Evolutionary conservation across 345 rosid species (phyloP).

Genomic region (Eucalyptus tenuipes): DNA sequence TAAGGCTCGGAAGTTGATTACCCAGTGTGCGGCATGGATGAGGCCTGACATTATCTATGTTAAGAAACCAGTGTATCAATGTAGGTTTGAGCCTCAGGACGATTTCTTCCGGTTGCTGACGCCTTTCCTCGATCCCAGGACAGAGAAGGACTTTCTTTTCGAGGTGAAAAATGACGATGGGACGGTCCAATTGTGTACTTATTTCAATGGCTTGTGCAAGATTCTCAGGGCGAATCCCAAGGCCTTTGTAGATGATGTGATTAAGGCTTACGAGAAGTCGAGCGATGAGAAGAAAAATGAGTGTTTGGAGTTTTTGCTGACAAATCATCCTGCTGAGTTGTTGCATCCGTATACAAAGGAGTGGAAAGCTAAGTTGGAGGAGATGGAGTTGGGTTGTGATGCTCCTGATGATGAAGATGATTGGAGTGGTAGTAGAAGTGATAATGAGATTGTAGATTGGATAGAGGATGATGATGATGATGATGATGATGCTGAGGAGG

Average conservation of each 20-base stretch:
- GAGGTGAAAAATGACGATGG: constrained; percentile 63
- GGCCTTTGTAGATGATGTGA: constrained; percentile 92
- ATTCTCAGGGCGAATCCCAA: constrained; percentile 67
- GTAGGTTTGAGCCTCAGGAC: constrained; percentile 86
- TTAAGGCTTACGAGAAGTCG: constrained; percentile 67
- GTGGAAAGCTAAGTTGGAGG: constrained; percentile 94
- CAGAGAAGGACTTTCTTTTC: constrained; percentile 43
- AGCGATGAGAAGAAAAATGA: constrained; percentile 60
- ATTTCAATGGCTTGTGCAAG: constrained; percentile 83
- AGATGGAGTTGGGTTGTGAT: constrained; percentile 93
- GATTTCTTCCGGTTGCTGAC: constrained; percentile 46
- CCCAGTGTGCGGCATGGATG: constrained; percentile 87
- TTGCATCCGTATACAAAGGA: constrained; percentile 88
- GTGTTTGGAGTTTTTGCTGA: constrained; percentile 71
- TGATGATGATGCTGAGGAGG: constrained; percentile 9
- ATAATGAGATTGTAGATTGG: constrained; percentile 2
- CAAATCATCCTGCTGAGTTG: constrained; percentile 58
- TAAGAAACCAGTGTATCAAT: constrained; percentile 83
- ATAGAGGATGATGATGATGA: constrained; percentile 16
- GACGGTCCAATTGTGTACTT: constrained; percentile 48
- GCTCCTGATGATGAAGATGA: constrained; percentile 77
- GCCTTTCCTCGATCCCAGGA: constrained; percentile 58
- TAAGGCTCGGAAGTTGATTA: constrained; percentile 47
- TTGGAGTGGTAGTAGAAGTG: constrained; percentile 23
- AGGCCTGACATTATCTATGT: constrained; percentile 89